Evolutionary conservation across 306 rosid genomes (phyloP).

Genomic region (Macrotyloma uniflorum): DNA sequence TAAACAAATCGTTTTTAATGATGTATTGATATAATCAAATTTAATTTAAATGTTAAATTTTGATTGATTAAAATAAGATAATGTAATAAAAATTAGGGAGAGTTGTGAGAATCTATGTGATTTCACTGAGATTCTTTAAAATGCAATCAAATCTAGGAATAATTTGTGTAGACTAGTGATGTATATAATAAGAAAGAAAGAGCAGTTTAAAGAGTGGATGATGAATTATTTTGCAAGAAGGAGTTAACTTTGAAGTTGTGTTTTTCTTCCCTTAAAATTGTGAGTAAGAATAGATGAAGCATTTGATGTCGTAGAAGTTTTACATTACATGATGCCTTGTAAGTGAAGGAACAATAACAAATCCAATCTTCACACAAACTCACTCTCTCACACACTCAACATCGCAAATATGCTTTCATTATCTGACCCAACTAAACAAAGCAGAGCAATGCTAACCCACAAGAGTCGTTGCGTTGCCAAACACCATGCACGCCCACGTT

Average conservation of each 20-base stretch:
- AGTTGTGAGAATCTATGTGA: too few relatives aligned
- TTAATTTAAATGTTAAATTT: too few relatives aligned
- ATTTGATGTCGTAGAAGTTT: neutral
- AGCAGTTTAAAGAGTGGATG: too few relatives aligned
- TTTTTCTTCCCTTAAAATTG: neutral
- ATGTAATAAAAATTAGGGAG: too few relatives aligned
- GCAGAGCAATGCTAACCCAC: slow-evolving; percentile 51
- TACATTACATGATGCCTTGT: slow-evolving; percentile 23
- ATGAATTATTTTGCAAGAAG: too few relatives aligned
- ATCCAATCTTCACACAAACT: slow-evolving; percentile 14
- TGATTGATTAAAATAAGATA: too few relatives aligned
- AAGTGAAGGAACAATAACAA: slow-evolving; percentile 56
- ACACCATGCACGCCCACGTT: slow-evolving; percentile 53
- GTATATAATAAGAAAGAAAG: too few relatives aligned
- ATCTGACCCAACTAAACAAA: slow-evolving; percentile 19
- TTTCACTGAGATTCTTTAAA: too few relatives aligned
- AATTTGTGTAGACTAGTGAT: too few relatives aligned
- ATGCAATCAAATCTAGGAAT: too few relatives aligned
- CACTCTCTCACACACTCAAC: slow-evolving; percentile 28
- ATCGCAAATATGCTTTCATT: neutral
- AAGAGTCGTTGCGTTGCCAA: neutral
- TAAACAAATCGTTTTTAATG: too few relatives aligned
- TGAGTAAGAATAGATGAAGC: neutral
- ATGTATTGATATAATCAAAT: too few relatives aligned
- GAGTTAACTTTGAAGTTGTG: neutral